These are phyloP conservation scores for Neonothopanus nambi DNA, from an alignment of 1,284 basidiomycete genomes.

Conservation along the genomic window DNA sequence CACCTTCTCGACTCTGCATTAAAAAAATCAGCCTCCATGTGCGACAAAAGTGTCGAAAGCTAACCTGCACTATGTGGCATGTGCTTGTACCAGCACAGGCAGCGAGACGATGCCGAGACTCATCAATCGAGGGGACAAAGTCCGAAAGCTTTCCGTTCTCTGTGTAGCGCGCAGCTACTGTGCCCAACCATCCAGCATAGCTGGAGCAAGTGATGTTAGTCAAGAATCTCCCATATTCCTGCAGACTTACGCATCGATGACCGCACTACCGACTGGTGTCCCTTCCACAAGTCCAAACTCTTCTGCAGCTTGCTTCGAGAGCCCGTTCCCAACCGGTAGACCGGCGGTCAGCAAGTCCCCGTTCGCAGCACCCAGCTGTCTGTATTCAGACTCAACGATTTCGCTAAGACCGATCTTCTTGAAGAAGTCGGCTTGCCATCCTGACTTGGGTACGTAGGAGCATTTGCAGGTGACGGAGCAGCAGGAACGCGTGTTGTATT, in stretches of 20 bases:
- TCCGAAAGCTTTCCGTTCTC: constrained; percentile 54
- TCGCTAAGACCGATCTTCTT: constrained; percentile 77
- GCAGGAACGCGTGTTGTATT: constrained; percentile 76
- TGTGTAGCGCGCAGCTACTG: constrained; percentile 81
- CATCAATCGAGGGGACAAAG: constrained; percentile 59
- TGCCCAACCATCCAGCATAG: constrained; percentile 99
- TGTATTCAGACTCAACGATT: constrained; percentile 68
- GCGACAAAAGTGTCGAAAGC: constrained; percentile 13
- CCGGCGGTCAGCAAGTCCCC: constrained; percentile 85
- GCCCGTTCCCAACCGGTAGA: constrained; percentile 84
- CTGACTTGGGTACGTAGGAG: constrained; percentile 84
- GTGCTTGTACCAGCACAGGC: constrained; percentile 96
- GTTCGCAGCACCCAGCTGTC: constrained; percentile 74
- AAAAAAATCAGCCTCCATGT: constrained; percentile 23
- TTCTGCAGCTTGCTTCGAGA: constrained; percentile 76
- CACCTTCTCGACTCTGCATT: constrained; percentile 76
- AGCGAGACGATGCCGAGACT: constrained; percentile 82
- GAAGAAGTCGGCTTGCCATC: constrained; percentile 90
- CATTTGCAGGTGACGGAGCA: constrained; percentile 98
- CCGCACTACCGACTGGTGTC: constrained; percentile 91
- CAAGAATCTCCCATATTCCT: background rate
- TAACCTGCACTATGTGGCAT: constrained; percentile 88
- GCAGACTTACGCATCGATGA: constrained; percentile 86
- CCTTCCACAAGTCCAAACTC: constrained; percentile 87
- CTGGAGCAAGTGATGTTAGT: constrained; percentile 36